phyloP scores from a whole-genome alignment of 108 stramenopile species.

The Schizochytrium sp. region DNA sequence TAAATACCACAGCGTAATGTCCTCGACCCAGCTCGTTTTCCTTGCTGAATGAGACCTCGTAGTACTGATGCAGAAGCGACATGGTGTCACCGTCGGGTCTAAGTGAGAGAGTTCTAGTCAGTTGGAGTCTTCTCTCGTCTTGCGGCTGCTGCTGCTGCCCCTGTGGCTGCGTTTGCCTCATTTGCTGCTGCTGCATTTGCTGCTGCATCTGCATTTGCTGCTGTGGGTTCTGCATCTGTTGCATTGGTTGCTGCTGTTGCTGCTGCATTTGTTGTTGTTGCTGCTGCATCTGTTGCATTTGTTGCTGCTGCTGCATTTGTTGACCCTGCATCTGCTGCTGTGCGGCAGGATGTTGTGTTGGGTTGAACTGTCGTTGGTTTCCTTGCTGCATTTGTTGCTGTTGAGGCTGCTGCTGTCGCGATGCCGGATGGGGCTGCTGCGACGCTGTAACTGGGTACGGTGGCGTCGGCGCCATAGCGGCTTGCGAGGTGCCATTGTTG shows the following conservation, averaged over 20 bases:
- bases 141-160: not conserved
- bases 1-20: conserved; percentile 39
- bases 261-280: not conserved
- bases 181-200: conserved; percentile 13
- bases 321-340: not conserved
- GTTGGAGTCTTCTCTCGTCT: conserved; percentile 38
- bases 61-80: conserved; percentile 21
- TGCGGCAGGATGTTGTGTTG: not conserved
- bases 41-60: conserved; percentile 46
- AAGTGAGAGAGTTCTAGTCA: conserved; percentile 35
- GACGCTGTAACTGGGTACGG: not conserved
- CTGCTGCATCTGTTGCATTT: conserved; percentile 14
- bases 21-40: conserved; percentile 54
- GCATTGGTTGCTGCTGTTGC: not conserved
- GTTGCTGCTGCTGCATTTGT: conserved; percentile 4
- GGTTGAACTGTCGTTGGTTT: too few relatives aligned
- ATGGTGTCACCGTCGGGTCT: conserved; percentile 45
- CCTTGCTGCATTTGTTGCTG: not conserved
- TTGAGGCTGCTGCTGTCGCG: not conserved
- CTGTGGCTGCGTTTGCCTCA: not conserved
- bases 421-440: not conserved
- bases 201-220: conserved; percentile 3
- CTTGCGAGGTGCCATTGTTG: too few relatives aligned
- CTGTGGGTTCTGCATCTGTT: not conserved
- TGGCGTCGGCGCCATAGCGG: too few relatives aligned